These are phyloP conservation scores for Nannochloropsis oceanica DNA, from an alignment of 108 stramenopile genomes.

Conservation along the genomic window DNA sequence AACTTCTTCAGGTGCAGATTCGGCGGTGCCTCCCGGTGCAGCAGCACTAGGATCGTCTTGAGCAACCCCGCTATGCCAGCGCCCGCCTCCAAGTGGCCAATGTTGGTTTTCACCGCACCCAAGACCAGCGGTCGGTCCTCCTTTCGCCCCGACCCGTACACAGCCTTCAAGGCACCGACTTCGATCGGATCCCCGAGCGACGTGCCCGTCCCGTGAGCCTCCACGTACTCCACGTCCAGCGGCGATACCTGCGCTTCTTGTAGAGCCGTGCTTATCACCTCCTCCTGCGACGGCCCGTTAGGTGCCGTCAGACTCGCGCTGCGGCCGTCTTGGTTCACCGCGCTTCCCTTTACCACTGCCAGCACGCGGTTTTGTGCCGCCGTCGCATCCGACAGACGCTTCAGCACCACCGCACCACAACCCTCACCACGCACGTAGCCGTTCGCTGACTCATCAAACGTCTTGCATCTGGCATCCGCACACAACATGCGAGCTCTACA, in stretches of 20 bases:
- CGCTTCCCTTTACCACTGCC: not conserved
- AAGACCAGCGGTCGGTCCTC: slow-evolving; percentile 25
- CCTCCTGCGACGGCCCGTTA: slow-evolving; percentile 30
- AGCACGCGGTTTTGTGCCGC: not conserved
- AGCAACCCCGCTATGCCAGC: slow-evolving; percentile 37
- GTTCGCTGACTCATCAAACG: slow-evolving; percentile 5
- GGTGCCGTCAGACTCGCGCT: slow-evolving; percentile 41
- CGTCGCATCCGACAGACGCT: slow-evolving; percentile 7
- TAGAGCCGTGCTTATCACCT: slow-evolving; percentile 16
- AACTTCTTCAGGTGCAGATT: slow-evolving; percentile 25
- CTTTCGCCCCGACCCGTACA: slow-evolving; percentile 7
- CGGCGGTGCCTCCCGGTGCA: slow-evolving; percentile 19
- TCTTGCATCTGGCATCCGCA: slow-evolving; percentile 19
- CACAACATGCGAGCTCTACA: slow-evolving; percentile 28
- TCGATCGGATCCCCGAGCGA: slow-evolving; percentile 44
- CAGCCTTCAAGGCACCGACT: slow-evolving; percentile 33
- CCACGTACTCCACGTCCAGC: slow-evolving; percentile 26
- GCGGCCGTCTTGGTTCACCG: slow-evolving; percentile 37
- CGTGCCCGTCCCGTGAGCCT: slow-evolving; percentile 42
- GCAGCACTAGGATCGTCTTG: slow-evolving; percentile 27
- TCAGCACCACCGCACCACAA: slow-evolving; percentile 15
- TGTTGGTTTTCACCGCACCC: slow-evolving; percentile 41
- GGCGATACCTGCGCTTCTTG: slow-evolving; percentile 11
- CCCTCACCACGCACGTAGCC: slow-evolving; percentile 20
- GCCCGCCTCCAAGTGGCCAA: slow-evolving; percentile 41